Base-by-base conservation (phyloP, 768 basidiomycete genomes). In the Leccinum subtestaceum region DNA sequence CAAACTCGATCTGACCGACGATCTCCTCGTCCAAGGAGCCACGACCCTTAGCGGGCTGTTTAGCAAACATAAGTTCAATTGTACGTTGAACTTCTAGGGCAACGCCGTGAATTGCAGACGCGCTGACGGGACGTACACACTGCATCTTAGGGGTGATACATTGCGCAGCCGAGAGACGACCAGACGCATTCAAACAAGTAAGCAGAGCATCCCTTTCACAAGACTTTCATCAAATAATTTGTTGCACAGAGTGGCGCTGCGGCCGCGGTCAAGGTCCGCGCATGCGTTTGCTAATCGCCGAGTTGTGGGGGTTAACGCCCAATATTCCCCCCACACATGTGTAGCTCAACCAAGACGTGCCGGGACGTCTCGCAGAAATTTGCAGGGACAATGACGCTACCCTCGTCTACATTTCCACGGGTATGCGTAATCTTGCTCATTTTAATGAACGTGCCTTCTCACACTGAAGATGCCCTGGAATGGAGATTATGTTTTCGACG, bases 401-500 rank as follows among this genome's bases (percentile, higher is more conserved):
- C 23, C 76, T 99, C 47, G 80, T 99, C 48, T 95, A 95, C 75
- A 94, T 99, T 64, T 96, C 94, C 6, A 98, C 95, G 36, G 93
- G 90, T 85, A 61, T 46, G n/a, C 21, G 50, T 43, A 38, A 12
- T 29, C 46, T 27, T 19, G 40, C 6, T 21, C 19, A 10, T 32
- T 34, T 23, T 48, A 31, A 27, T 36, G 11, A 43, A 27, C 36
- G 49, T 34, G 21, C 25, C 38, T 57, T 64, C 56, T 57, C 53
- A 66, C 52, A 47, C 29, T 9, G 48, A 60, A 53, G 23, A 19
- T 34, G 2, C 56, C 61, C 55, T 45, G 48, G 25, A 49, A 54
- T 25, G 29, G 64, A 88, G 95, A 99, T 74, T 98, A 98, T 74
- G 94, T 99, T 15, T 98, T 98, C 68, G 93, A 95, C 62, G 96